A percentile compares a stretch with the other conserved stretches of the same genome.
Evolutionary conservation across 345 rosid species (phyloP).

Genomic region (Hypericum androsaemum): DNA sequence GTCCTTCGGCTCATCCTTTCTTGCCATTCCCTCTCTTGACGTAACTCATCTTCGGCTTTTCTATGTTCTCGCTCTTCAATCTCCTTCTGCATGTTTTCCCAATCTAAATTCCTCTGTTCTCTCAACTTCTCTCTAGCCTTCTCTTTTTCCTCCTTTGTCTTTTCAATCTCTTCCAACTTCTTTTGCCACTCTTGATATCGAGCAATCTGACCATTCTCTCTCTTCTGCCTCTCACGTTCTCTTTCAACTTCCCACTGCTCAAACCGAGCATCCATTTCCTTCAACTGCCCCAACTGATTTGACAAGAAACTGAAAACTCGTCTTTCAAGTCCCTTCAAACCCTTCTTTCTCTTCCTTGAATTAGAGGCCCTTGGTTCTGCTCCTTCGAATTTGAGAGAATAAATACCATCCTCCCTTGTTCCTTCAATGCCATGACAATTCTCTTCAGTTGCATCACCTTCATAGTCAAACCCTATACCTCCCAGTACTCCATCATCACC

Average conservation of each 20-base stretch:
- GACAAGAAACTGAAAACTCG: constrained; percentile 47
- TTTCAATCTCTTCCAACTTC: constrained; percentile 51
- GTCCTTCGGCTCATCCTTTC: constrained; percentile 45
- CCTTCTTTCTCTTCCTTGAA: constrained; percentile 42
- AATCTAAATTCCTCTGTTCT: constrained; percentile 36
- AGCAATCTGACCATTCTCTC: constrained; percentile 34
- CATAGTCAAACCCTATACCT: constrained; percentile 56
- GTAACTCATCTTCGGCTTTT: constrained; percentile 46
- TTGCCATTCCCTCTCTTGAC: constrained; percentile 57
- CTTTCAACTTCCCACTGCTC: constrained; percentile 53
- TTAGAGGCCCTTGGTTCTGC: constrained; percentile 30
- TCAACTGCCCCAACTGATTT: constrained; percentile 48
- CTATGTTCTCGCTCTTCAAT: constrained; percentile 46
- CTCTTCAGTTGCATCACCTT: constrained; percentile 48
- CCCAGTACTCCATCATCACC: constrained; percentile 39
- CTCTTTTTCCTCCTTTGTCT: constrained; percentile 40
- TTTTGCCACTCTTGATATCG: constrained; percentile 38
- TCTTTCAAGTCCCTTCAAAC: constrained; percentile 41
- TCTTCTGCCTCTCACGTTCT: constrained; percentile 48
- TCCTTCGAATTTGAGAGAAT: constrained; percentile 36
- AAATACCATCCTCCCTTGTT: constrained; percentile 39
- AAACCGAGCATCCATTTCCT: constrained; percentile 49
- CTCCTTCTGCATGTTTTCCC: constrained; percentile 59
- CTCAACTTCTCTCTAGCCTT: constrained; percentile 33
- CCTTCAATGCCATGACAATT: constrained; percentile 39